phyloP scores from a whole-genome alignment of 2,329 filamentous ascomycete species.

The Tympanopsis confertula region DNA sequence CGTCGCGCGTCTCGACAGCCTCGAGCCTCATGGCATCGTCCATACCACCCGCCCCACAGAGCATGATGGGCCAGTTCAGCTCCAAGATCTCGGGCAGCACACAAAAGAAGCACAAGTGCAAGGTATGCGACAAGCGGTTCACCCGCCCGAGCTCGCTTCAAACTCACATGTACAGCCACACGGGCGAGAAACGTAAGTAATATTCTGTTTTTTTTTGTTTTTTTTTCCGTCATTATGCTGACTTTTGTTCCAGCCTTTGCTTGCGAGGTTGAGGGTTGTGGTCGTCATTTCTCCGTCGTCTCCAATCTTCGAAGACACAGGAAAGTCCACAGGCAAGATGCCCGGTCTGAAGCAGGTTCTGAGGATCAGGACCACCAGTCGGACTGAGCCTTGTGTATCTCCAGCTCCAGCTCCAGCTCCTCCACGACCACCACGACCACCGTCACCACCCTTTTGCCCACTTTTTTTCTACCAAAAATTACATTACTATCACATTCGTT shows the following conservation, averaged over 20 bases:
- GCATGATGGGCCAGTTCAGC: constrained; percentile 98
- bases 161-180: constrained; percentile 98
- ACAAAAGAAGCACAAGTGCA: constrained; percentile 99
- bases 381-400: constrained; percentile 29
- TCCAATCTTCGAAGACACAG: constrained; percentile 89
- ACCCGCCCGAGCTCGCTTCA: constrained; percentile 87
- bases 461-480: too few species aligned
- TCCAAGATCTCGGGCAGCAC: constrained; percentile 92
- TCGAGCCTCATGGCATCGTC: constrained; percentile 37
- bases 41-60: constrained; percentile 74
- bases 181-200: constrained; percentile 88
- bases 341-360: constrained; percentile 49
- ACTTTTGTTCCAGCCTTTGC: constrained; percentile 58
- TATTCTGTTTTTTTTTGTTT: constrained; percentile 1
- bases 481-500: too few species aligned
- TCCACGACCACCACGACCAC: not conserved
- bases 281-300: constrained; percentile 91
- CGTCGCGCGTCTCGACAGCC: constrained; percentile 36
- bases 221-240: constrained; percentile 6
- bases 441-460: not conserved
- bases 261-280: constrained; percentile 89
- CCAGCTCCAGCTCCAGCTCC: constrained; percentile 4
- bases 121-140: constrained; percentile 95
- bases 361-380: constrained; percentile 43
- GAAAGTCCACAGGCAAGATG: constrained; percentile 83